Percentiles rank a stretch among this genome's conserved stretches.
These are phyloP conservation scores for Cercospora canescens DNA, from an alignment of 2,329 filamentous ascomycete genomes.

Conservation along the genomic window DNA sequence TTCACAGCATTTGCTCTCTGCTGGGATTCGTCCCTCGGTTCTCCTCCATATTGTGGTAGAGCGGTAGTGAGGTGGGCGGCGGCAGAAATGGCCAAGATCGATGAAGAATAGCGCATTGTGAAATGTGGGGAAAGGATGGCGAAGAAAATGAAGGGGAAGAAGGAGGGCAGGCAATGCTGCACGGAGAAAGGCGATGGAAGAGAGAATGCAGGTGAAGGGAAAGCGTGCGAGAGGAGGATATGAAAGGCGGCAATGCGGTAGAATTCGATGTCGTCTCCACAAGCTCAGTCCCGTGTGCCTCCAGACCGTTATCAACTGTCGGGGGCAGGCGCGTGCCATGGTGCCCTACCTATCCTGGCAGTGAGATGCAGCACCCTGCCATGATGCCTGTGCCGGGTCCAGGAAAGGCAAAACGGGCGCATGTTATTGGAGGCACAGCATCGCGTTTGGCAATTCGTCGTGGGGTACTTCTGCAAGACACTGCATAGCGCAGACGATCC, in stretches of 20 bases:
- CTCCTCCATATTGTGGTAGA: constrained; percentile 2
- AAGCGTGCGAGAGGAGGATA: background rate
- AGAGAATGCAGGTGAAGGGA: background rate
- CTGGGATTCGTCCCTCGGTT: constrained; percentile 18
- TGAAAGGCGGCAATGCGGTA: background rate
- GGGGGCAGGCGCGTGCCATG: background rate
- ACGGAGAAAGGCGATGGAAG: background rate
- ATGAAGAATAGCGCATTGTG: constrained; percentile 5
- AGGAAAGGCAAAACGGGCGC: background rate
- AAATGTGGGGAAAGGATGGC: background rate
- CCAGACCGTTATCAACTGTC: background rate
- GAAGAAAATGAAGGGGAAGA: background rate
- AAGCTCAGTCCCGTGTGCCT: background rate
- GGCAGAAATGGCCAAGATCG: constrained; percentile 6
- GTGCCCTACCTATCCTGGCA: background rate
- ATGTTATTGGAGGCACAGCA: background rate
- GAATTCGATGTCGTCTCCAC: background rate
- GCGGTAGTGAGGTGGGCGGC: constrained; percentile 5
- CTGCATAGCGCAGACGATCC: constrained; percentile 9
- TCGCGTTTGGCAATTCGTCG: background rate
- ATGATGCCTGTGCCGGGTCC: background rate
- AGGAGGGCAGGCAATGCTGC: background rate
- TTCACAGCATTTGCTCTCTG: constrained; percentile 59
- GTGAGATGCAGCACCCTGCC: background rate
- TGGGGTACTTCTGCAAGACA: background rate